Percentiles rank a stretch among this genome's conserved stretches.
phyloP scores from a whole-genome alignment of 2,329 filamentous ascomycete species.

The Cercospora citrullina region DNA sequence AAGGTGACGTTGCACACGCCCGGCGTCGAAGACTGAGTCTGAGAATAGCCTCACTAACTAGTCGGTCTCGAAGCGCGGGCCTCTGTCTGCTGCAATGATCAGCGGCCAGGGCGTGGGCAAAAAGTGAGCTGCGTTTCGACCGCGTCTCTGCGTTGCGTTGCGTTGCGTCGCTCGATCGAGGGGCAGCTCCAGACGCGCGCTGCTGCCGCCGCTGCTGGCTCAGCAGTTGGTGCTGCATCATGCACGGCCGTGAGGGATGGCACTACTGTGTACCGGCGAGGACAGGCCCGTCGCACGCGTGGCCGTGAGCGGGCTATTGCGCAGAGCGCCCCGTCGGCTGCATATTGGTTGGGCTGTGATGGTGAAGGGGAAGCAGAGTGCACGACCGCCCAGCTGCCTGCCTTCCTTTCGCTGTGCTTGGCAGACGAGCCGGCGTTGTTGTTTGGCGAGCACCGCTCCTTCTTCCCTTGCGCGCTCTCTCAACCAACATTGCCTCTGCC shows the following conservation, averaged over 20 bases:
- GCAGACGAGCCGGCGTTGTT: background rate
- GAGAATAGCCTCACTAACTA: conserved; percentile 7
- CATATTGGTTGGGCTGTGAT: background rate
- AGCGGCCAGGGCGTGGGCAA: background rate
- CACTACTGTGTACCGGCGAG: background rate
- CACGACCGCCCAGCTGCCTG: background rate
- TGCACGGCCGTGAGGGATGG: background rate
- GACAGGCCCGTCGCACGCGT: background rate
- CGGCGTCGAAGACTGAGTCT: background rate
- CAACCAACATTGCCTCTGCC: background rate
- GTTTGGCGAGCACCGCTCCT: background rate
- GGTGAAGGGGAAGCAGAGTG: background rate
- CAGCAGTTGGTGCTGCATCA: background rate
- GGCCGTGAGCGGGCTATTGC: background rate
- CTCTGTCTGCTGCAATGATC: background rate
- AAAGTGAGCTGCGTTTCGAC: background rate
- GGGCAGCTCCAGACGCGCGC: background rate
- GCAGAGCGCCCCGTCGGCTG: background rate
- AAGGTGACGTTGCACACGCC: background rate
- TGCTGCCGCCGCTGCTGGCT: background rate
- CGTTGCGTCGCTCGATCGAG: background rate
- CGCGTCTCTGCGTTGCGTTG: background rate
- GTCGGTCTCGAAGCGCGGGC: background rate
- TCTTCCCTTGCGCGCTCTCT: background rate
- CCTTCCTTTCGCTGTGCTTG: background rate